Evolutionary conservation across 2,329 filamentous ascomycete species (phyloP), one percentile per base, ranked within the genome.

Genomic region (Camillea tinctor): DNA sequence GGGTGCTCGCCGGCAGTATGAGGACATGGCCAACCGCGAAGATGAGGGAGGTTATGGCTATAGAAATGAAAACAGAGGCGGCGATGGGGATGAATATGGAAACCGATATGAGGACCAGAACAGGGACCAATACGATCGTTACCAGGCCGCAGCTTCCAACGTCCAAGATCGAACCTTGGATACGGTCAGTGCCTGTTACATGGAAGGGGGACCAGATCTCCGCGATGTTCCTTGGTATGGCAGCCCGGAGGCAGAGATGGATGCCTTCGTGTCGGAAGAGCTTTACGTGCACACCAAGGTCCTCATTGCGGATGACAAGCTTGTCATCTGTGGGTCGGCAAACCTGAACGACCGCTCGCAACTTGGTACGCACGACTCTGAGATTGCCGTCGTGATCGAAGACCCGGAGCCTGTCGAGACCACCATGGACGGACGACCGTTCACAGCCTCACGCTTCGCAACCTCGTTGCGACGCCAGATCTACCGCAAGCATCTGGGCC

Each of bases 331-430:
- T 72, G 92, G 92, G 15, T 92, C 89, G 19, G 91, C 91, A 62
- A 98, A 97, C 76, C 84, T 97, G 68, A 98, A 97, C 75, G 94
- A 98, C 73, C 89, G 94, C 60, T 86, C 91, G 54, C 93, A 97
- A 76, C 80, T 96, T 7, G 92, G 92, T 40, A 83, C 86, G 60
- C 92, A 95, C 75, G 93, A 96, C 76, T 92, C 88, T 1, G 93
- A 97, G 73, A 92, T 97, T 58, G 92, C 92, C n/a, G 90, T 96
- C 64, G 83, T 96, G 59, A 91, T 97, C 69, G 89, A 95, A 73
- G 92, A 96, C 72, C 84, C 86, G 1, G 85, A 88, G 1, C 79
- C 87, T 1, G 79, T 96, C 17, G 84, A 90, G 15, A 88, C 87
- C 19, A 77, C 75, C 61, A 96, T 97, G 91, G 83, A 88, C 64